Base-by-base conservation (phyloP, 306 rosid species). In the Abrus pulchellus region DNA sequence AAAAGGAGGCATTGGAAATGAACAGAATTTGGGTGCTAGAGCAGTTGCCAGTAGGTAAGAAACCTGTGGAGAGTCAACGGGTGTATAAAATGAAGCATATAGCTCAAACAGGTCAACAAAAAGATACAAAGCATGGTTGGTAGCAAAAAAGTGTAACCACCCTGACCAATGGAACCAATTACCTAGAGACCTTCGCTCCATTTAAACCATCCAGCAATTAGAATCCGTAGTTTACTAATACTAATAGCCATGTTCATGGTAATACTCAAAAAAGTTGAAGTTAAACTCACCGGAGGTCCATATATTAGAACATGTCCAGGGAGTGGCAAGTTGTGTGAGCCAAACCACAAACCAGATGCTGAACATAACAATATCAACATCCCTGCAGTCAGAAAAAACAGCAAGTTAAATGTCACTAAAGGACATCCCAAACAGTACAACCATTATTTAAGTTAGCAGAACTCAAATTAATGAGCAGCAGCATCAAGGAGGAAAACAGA, bases 241-340 rank as follows among this genome's bases (percentile, higher is more conserved):
- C 63, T 64, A 86, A 69, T 30, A 63, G 68, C 36, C 76, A 34
- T 55, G 14, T 66, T 30, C 70, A 62, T 43, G 55, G 45, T 49
- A 56, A 20, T 20, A 20, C 20, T 20, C 57, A 45, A 40, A 33
- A 45, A 77, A 81, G 68, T 50, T 13, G 30, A 84, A 75, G 57
- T 61, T 63, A 67, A 40, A 91, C 99, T 88, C 86, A 94, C 99
- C n/a, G 97, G 65, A 66, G 99, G 99, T 84, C 97, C 99, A 83
- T 87, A 81, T 75, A 94, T 83, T 54, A 94, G 86, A 84, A 91
- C 86, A 84, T 94, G 94, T 44, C 99, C 99, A 43, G 99, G 97
- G 77, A 94, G 90, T 50, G 94, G 97, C 60, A 94, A 83, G 66
- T 89, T 68, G 70, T 88, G 78, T 55, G 95, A 85, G 86, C 91